Base-by-base conservation (phyloP, 768 basidiomycete genomes). In the Mycena vitilis region DNA sequence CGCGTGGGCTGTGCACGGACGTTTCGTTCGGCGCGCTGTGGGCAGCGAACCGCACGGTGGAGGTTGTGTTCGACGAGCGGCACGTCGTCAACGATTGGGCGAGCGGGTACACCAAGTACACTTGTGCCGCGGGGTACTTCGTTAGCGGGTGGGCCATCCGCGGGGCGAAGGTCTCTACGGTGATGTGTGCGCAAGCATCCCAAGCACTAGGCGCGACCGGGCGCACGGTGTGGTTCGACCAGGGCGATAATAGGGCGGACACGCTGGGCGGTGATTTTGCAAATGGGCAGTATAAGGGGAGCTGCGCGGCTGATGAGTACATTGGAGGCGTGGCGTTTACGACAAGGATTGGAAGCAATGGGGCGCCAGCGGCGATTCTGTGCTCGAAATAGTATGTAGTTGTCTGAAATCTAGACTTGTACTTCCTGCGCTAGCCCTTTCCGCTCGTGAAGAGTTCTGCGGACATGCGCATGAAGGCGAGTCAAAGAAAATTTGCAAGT, bases 211-310 rank as follows among this genome's bases (percentile, higher is more conserved):
- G 68, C 8, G 66, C 68, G 42, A 65, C 11, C 8, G 54, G 70
- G 30, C 66, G 66, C 48, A 72, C 71, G 36, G 71, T 72, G 38
- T 72, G 71, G 71, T 72, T 72, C 23, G 57, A 72, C 55, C 60
- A 69, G 54, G 47, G 53, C 36, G 71, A 72, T 38, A 64, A 66
- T 25, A 55, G 68, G 15, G 61, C 56, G 40, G 61, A 72, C 34
- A 13, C 6, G 18, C 37, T 59, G 16, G 71, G 71, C 1, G 71
- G 67, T 18, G 71, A 72, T 30, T 72, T 59, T 13, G 71, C 71
- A 6, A 3, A 8, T 4, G 53, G 65, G 25, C 51, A 69, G 51
- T 57, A 20, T 22, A 69, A 72, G 61, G 71, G 71, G 2, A 60
- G 48, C 20, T 72, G 71, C 20, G 60, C 44, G 8, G 22, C 42